Percentiles rank a stretch among this genome's conserved stretches.
phyloP scores from a whole-genome alignment of 164 flowering plant species.

The Magnolia officinalis region DNA sequence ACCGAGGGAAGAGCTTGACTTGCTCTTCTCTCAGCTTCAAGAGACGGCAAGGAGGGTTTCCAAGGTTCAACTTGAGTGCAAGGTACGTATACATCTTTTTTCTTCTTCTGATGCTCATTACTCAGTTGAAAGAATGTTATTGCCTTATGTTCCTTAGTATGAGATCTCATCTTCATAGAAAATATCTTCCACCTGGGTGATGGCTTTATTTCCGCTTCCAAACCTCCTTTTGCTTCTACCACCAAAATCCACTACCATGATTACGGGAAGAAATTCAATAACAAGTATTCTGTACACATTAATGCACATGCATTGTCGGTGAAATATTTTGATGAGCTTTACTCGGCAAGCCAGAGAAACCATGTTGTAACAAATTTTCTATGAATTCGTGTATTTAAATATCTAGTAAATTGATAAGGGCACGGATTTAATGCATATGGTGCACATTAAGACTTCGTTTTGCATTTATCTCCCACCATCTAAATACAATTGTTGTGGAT shows the following conservation, averaged over 20 bases:
- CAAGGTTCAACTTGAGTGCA: conserved; percentile 88
- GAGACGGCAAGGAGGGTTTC: conserved; percentile 90
- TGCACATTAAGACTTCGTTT: no score
- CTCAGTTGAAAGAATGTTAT: background rate
- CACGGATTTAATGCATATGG: no score
- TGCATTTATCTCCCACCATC: no score
- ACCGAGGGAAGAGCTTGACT: conserved; percentile 87
- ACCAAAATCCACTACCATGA: background rate
- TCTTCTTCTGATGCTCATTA: background rate
- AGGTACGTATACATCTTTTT: conserved; percentile 39
- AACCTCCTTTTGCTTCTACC: background rate
- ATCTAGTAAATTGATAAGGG: no score
- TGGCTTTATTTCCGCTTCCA: no score
- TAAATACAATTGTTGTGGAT: no score
- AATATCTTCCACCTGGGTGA: background rate
- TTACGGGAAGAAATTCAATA: background rate
- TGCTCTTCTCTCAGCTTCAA: conserved; percentile 79
- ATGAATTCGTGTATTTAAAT: background rate
- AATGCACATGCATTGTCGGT: no score
- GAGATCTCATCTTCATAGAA: background rate
- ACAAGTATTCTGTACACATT: background rate
- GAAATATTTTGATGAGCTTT: no score
- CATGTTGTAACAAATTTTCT: background rate
- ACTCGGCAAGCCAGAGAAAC: background rate
- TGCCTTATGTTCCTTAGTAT: background rate